Percentiles rank a stretch among this genome's conserved stretches.
Evolutionary conservation across 768 basidiomycete genomes (phyloP).

Genomic region (Boletus huronensis): DNA sequence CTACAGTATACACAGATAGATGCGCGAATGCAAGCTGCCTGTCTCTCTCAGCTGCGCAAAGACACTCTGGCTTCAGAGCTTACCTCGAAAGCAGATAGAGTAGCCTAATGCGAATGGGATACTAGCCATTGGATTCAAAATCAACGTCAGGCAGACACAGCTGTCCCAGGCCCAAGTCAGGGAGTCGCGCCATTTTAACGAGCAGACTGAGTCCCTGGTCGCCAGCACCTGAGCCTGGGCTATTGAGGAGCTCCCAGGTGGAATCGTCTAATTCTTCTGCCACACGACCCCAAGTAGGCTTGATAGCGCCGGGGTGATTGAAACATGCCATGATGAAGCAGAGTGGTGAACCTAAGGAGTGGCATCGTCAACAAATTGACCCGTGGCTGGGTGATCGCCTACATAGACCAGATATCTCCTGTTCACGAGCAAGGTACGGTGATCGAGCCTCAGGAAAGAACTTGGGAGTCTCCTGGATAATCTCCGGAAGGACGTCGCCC

Average conservation of each 20-base stretch:
- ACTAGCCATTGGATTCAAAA: constrained; percentile 21
- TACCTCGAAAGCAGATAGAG: constrained; percentile 5
- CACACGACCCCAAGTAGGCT: constrained; percentile 63
- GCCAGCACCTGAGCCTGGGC: constrained; percentile 32
- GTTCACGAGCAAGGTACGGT: constrained; percentile 52
- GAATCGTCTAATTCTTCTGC: constrained; percentile 66
- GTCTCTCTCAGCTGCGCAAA: neutral
- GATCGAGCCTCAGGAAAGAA: constrained; percentile 23
- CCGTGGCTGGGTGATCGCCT: constrained; percentile 25
- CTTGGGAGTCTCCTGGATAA: constrained; percentile 29
- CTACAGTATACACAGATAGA: constrained; percentile 17
- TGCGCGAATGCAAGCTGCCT: constrained; percentile 9
- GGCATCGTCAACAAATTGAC: neutral
- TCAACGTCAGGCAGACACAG: constrained; percentile 37
- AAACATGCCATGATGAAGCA: constrained; percentile 74
- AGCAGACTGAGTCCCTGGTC: constrained; percentile 55
- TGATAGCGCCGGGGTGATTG: constrained; percentile 60
- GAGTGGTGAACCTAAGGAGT: constrained; percentile 60
- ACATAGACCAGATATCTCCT: constrained; percentile 77
- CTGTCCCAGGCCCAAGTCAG: constrained; percentile 71
- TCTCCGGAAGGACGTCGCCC: constrained; percentile 60
- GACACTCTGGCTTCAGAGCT: neutral
- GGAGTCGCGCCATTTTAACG: constrained; percentile 71
- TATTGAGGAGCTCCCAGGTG: constrained; percentile 61
- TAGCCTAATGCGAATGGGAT: neutral